phyloP scores from a whole-genome alignment of 2,329 filamentous ascomycete genomes.

The Acephala macrosclerotiorum region DNA sequence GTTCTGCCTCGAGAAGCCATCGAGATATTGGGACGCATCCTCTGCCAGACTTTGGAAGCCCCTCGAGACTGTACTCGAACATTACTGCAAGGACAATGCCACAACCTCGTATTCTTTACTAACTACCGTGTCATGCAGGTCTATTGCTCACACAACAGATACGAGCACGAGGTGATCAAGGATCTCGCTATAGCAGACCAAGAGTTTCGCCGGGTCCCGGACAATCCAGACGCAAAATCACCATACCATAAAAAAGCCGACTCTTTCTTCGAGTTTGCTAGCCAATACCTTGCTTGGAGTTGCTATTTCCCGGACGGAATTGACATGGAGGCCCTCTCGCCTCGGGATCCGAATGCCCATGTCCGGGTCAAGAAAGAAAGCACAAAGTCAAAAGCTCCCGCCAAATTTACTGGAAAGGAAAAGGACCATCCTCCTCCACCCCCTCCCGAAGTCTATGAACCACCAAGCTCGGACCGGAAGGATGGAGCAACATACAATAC shows the following conservation, averaged over 20 bases:
- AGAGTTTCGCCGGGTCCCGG: conserved; percentile 17
- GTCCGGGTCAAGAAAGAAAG: conserved; percentile 51
- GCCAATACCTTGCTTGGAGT: conserved; percentile 35
- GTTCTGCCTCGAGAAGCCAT: conserved; percentile 13
- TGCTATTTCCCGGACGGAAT: conserved; percentile 49
- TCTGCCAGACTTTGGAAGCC: conserved; percentile 32
- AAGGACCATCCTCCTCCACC: conserved; percentile 73
- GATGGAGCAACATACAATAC: conserved; percentile 77
- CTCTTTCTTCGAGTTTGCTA: conserved; percentile 25
- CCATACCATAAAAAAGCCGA: conserved; percentile 34
- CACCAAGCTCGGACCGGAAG: conserved; percentile 71
- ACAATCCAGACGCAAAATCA: conserved; percentile 17
- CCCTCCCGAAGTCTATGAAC: conserved; percentile 65
- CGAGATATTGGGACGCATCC: conserved; percentile 31
- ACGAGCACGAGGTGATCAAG: conserved; percentile 29
- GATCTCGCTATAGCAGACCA: conserved; percentile 21
- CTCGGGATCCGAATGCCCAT: conserved; percentile 69
- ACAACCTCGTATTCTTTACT: conserved; percentile 42
- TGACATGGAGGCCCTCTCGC: conserved; percentile 70
- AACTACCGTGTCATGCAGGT: conserved; percentile 40
- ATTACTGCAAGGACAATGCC: conserved; percentile 21
- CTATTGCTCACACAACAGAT: conserved; percentile 38
- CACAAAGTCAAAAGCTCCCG: conserved; percentile 57
- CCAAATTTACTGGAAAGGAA: conserved; percentile 54
- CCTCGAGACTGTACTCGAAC: conserved; percentile 31